These are phyloP conservation scores for Trichoderma guizhouense DNA, from an alignment of 2,329 filamentous ascomycete species.

Conservation along the genomic window DNA sequence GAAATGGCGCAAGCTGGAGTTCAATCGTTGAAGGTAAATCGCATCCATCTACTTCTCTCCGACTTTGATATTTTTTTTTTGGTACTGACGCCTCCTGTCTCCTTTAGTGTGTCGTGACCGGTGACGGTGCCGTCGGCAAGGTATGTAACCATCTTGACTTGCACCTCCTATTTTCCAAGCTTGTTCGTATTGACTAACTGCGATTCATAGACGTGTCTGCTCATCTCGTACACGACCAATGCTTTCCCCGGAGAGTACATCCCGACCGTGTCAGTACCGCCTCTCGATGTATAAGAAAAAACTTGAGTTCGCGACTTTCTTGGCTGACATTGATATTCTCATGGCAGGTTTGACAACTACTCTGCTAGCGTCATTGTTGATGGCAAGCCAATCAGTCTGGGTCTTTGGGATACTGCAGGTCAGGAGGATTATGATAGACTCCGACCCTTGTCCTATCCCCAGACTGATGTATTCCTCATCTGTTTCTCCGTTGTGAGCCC, in stretches of 20 bases:
- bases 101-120: constrained; percentile 89
- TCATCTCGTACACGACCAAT: constrained; percentile 99
- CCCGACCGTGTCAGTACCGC: constrained; percentile 79
- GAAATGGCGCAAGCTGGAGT: constrained; percentile 77
- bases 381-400: constrained; percentile 93
- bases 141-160: constrained; percentile 44
- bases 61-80: not conserved
- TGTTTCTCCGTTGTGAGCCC: constrained; percentile 98
- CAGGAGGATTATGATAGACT: constrained; percentile 98
- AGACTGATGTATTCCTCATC: constrained; percentile 97
- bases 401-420: constrained; percentile 96
- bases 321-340: constrained; percentile 21
- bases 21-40: constrained; percentile 78
- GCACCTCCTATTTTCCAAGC: not conserved
- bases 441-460: constrained; percentile 91
- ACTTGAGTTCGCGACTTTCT: constrained; percentile 14
- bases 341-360: constrained; percentile 89
- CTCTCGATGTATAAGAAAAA: not conserved
- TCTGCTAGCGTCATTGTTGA: constrained; percentile 99
- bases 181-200: constrained; percentile 2
- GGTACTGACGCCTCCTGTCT: constrained; percentile 30
- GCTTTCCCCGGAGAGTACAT: constrained; percentile 99
- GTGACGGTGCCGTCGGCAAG: constrained; percentile 99
- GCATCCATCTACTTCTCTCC: constrained; percentile 24
- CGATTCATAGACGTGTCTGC: constrained; percentile 80